Evolutionary conservation across 2,329 filamentous ascomycete genomes (phyloP).

Genomic region (Teratosphaeria pseudoeucalypti): DNA sequence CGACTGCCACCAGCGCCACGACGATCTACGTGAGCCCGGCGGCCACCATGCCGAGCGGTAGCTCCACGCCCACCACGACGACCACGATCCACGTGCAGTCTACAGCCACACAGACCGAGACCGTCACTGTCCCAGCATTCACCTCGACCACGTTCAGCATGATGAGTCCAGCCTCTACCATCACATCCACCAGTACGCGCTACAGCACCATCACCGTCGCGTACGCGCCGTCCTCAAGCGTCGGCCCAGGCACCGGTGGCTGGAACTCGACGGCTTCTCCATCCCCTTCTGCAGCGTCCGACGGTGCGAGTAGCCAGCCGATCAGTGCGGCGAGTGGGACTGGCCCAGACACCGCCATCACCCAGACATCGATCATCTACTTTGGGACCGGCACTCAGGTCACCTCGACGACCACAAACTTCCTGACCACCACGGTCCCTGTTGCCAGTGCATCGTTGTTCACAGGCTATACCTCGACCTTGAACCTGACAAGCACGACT

Average conservation of each 20-base stretch:
- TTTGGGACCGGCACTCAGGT: constrained; percentile 15
- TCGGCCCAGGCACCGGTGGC: constrained; percentile 16
- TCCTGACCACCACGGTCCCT: constrained; percentile 18
- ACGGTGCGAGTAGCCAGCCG: neutral
- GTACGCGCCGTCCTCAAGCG: constrained; percentile 11
- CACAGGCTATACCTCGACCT: constrained; percentile 6
- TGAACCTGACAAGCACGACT: constrained; percentile 3
- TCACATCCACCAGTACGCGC: constrained; percentile 19
- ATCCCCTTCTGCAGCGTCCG: constrained; percentile 3
- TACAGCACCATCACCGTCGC: constrained; percentile 16
- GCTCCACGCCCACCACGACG: constrained; percentile 9
- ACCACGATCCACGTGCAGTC: constrained; percentile 4
- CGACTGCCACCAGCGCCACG: constrained; percentile 10
- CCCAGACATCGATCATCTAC: constrained; percentile 12
- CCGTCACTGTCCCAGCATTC: constrained; percentile 12
- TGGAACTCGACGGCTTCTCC: constrained; percentile 13
- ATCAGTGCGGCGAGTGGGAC: neutral
- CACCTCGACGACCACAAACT: constrained; percentile 17
- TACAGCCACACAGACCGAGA: constrained; percentile 4
- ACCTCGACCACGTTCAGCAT: constrained; percentile 20
- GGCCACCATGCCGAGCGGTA: constrained; percentile 6
- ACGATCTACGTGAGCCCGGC: constrained; percentile 11
- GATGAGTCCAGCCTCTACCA: constrained; percentile 13
- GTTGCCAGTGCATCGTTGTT: constrained; percentile 9
- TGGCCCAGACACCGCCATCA: constrained; percentile 13